Evolutionary conservation across 140 eudicot species (phyloP), one percentile per base, ranked within the genome.

Genomic region (Cichorium intybus): DNA sequence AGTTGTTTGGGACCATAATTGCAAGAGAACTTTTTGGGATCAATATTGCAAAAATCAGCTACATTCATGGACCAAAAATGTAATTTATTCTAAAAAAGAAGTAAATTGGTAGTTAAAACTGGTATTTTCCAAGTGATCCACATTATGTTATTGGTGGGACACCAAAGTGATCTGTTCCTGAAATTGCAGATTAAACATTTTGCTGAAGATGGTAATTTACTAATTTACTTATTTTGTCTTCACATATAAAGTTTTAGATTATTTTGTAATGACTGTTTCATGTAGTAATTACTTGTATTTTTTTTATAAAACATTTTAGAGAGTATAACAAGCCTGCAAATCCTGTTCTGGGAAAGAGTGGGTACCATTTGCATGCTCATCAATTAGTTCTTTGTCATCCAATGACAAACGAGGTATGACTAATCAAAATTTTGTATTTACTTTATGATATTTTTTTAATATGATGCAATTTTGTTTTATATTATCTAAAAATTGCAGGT

Each of bases 291-390:
- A 10, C 7, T 47, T 24, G 51, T 39, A 0, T 31, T 51, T 15
- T 1, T 24, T 76, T 18, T 34, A n/a, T n/a, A n/a, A 39, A 11
- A 39, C 11, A 11, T 34, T 61, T 49, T 66, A 93, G 99, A 61
- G 99, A 97, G 63, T 93, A 83, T 63, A 78, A 75, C 54, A 90
- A 83, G 73, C 99, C 99, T 65, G 74, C 65, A 53, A 93, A 85
- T 63, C 97, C 99, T 35, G 97, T 93, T 75, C 99, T 97, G 10
- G 99, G 99, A 57, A 97, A 93, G 70, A 85, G 94, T 73, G 99
- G 99, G n/a, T 93, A 88, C 80, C 66, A 93, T 69, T 82, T 93
- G 88, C 99, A 93, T 70, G 94, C 99, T 22, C 97, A 93, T 80
- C 86, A 72, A 16, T 77, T 88, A 56, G 23, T 69, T 45, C 84